Percentiles rank a stretch among this genome's conserved stretches.
Conservation (phyloP, 345 rosid genomes). For the Acer campestre region DNA sequence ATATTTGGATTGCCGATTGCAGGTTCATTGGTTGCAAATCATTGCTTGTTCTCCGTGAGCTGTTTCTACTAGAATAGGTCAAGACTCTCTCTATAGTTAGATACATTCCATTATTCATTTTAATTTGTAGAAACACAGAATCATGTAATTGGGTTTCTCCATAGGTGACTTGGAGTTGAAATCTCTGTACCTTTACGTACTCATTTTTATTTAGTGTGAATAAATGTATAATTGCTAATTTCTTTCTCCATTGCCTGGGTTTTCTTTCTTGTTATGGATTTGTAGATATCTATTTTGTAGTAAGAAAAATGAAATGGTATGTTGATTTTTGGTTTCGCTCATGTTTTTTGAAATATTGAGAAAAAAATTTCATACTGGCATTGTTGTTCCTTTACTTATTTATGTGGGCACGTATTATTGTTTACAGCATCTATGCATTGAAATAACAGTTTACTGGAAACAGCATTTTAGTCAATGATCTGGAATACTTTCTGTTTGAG, state of each 20-base stretch:
- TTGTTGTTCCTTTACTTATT: background rate
- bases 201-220: background rate
- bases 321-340: no score
- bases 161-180: background rate
- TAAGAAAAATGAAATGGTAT: background rate
- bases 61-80: background rate
- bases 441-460: background rate
- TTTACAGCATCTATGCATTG: background rate
- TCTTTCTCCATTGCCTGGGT: background rate
- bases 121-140: background rate
- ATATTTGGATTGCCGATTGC: background rate
- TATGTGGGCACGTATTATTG: background rate
- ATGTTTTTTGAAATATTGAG: no score
- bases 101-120: slow-evolving; percentile 8
- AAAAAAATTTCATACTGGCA: no score
- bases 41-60: background rate
- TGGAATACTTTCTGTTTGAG: background rate
- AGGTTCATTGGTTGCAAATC: slow-evolving; percentile 1
- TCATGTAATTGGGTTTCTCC: background rate
- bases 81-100: background rate
- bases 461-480: background rate
- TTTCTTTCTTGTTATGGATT: background rate
- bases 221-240: background rate
- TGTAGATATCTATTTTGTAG: background rate
- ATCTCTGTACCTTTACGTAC: slow-evolving; percentile 1